A percentile compares a stretch with the other conserved stretches of the same genome.
Evolutionary conservation across 345 rosid species (phyloP).

Genomic region (Combretum micranthum): DNA sequence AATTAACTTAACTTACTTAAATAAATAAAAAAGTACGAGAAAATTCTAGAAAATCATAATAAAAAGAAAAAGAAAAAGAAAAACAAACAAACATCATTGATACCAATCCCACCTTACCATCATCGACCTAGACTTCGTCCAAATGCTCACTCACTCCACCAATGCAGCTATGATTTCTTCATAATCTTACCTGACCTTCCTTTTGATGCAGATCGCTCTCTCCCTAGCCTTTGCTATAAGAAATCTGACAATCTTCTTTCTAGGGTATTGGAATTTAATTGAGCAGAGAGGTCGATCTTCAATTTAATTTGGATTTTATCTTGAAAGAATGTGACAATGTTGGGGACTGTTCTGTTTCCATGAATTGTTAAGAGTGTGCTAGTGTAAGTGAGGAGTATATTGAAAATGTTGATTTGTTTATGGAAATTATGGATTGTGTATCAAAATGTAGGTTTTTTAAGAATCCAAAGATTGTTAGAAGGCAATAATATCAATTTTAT

Average conservation of each 20-base stretch:
- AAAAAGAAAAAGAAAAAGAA: no score
- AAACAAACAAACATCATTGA: no score
- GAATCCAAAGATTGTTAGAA: no score
- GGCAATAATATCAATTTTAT: no score
- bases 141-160: slow-evolving; percentile 62
- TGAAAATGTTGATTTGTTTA: slow-evolving; percentile 53
- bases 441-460: slow-evolving; percentile 59
- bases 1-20: no score
- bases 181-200: slow-evolving; percentile 85
- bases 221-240: slow-evolving; percentile 74
- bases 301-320: slow-evolving; percentile 50
- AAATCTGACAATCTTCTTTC: slow-evolving; percentile 69
- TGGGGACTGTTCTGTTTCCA: slow-evolving; percentile 44
- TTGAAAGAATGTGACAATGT: slow-evolving; percentile 57
- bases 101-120: slow-evolving; percentile 58
- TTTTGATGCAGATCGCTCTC: slow-evolving; percentile 32
- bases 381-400: slow-evolving; percentile 55
- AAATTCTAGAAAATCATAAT: no score
- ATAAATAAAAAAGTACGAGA: no score
- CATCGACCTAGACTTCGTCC: slow-evolving; percentile 63
- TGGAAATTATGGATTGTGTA: slow-evolving; percentile 55
- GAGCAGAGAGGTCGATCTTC: slow-evolving; percentile 37
- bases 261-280: slow-evolving; percentile 49
- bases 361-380: slow-evolving; percentile 45
- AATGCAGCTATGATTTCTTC: slow-evolving; percentile 62